Evolutionary conservation across 495 filamentous ascomycete genomes (phyloP).

Genomic region (Xylaria grammica): DNA sequence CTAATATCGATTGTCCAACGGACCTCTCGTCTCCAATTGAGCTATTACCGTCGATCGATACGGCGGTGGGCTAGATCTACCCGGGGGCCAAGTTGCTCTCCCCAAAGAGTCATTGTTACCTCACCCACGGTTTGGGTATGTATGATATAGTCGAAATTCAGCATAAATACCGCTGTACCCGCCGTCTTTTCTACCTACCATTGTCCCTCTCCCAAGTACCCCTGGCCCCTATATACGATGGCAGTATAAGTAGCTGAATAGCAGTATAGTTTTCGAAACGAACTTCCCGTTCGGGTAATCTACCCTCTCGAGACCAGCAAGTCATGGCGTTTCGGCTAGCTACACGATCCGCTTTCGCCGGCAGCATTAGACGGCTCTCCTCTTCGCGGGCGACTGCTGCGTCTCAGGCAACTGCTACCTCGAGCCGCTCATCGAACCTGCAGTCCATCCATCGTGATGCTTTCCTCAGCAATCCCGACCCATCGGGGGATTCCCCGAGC

Average conservation of each 20-base stretch:
- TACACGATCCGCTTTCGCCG: conserved; percentile 21
- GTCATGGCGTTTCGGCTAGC: conserved; percentile 32
- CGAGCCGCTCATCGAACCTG: conserved; percentile 29
- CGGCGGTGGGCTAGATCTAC: not conserved
- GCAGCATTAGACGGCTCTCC: conserved; percentile 25
- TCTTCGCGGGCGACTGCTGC: conserved; percentile 25
- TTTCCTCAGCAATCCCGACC: conserved; percentile 75
- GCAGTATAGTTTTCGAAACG: not conserved
- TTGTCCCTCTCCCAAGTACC: not conserved
- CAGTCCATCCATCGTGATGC: conserved; percentile 54
- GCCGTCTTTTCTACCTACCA: not conserved
- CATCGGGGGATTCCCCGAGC: conserved; percentile 74
- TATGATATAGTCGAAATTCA: not conserved
- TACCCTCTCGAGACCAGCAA: not conserved
- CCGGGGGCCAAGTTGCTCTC: not conserved
- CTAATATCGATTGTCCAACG: not conserved
- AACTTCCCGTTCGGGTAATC: not conserved
- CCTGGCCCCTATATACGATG: not conserved
- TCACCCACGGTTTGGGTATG: conserved; percentile 9
- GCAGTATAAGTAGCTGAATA: not conserved
- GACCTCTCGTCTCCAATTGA: not conserved
- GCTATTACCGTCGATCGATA: not conserved
- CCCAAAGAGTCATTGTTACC: conserved; percentile 8
- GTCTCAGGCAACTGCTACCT: conserved; percentile 25
- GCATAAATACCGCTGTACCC: not conserved